A percentile compares a stretch with the other conserved stretches of the same genome.
Conservation (phyloP, 2,329 filamentous ascomycete species). For the Diaporthe helianthi region DNA sequence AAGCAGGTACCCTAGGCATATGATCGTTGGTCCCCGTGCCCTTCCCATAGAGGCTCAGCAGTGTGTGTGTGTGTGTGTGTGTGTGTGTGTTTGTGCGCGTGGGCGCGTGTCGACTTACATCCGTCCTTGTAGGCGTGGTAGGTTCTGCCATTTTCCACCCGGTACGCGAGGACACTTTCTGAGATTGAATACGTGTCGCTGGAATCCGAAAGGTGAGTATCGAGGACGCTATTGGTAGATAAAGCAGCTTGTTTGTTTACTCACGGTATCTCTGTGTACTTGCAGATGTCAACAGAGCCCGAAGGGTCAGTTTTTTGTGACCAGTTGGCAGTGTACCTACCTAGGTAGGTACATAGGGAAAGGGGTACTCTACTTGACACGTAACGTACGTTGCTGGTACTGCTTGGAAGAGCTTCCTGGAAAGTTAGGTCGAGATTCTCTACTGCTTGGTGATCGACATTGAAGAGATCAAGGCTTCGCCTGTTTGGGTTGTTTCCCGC, state of each 20-base stretch:
- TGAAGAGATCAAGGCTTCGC: constrained; percentile 29
- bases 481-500: constrained; percentile 29
- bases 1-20: constrained; percentile 43
- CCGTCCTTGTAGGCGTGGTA: constrained; percentile 35
- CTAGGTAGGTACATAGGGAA: too few relatives aligned
- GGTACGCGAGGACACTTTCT: constrained; percentile 32
- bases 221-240: too few relatives aligned
- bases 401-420: constrained; percentile 15
- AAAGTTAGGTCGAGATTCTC: constrained; percentile 32
- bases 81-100: too few relatives aligned
- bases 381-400: constrained; percentile 21
- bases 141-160: constrained; percentile 33
- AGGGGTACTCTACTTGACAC: not conserved
- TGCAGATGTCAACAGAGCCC: not conserved
- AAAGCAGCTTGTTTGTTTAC: constrained; percentile 3
- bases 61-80: too few relatives aligned
- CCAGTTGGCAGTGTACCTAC: too few relatives aligned
- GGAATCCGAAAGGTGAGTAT: not conserved
- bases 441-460: constrained; percentile 25
- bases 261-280: constrained; percentile 31
- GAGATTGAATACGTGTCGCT: constrained; percentile 31
- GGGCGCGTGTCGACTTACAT: constrained; percentile 24
- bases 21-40: not conserved
- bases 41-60: not conserved
- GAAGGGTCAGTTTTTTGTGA: not conserved